Percentiles rank a stretch among this genome's conserved stretches.
Evolutionary conservation across 139 green algal genomes (phyloP).

Genomic region (Eudorina sp.): DNA sequence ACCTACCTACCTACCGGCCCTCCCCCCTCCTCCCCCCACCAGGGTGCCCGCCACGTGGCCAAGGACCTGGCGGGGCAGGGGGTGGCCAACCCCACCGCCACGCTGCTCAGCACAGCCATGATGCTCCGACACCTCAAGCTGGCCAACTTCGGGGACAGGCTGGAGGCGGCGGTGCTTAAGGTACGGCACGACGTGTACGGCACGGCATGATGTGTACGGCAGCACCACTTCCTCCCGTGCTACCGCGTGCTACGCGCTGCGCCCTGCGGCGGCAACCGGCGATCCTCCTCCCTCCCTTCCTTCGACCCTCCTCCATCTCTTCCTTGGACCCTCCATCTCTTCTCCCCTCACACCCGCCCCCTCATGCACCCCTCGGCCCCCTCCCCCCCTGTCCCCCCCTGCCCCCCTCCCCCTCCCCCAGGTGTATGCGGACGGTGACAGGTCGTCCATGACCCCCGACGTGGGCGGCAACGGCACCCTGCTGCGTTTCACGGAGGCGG

Average conservation of each 20-base stretch:
- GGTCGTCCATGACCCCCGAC: slow-evolving; percentile 78
- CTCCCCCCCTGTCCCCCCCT: too few relatives aligned
- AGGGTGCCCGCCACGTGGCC: slow-evolving; percentile 43
- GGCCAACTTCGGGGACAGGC: slow-evolving; percentile 52
- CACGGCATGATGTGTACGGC: background rate
- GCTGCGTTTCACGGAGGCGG: slow-evolving; percentile 84
- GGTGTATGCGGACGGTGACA: slow-evolving; percentile 56
- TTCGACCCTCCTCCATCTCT: too few relatives aligned
- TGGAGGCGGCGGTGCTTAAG: slow-evolving; percentile 38
- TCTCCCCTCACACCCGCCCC: too few relatives aligned
- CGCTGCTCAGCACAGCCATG: slow-evolving; percentile 91
- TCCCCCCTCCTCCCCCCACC: background rate
- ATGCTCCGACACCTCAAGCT: slow-evolving; percentile 91
- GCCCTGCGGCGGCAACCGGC: too few relatives aligned
- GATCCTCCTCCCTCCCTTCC: background rate
- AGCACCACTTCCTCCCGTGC: background rate
- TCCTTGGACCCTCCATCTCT: too few relatives aligned
- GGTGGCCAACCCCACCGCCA: slow-evolving; percentile 93
- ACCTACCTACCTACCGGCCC: too few relatives aligned
- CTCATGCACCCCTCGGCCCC: too few relatives aligned
- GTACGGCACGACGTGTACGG: background rate
- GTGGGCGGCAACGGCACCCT: slow-evolving; percentile 84
- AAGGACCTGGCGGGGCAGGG: slow-evolving; percentile 59
- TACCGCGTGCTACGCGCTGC: too few relatives aligned
- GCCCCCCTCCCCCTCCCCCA: slow-evolving; percentile 5